Percentiles rank a stretch among this genome's conserved stretches.
Conservation (phyloP, 495 filamentous ascomycete species). For the Penicillium coffeae region DNA sequence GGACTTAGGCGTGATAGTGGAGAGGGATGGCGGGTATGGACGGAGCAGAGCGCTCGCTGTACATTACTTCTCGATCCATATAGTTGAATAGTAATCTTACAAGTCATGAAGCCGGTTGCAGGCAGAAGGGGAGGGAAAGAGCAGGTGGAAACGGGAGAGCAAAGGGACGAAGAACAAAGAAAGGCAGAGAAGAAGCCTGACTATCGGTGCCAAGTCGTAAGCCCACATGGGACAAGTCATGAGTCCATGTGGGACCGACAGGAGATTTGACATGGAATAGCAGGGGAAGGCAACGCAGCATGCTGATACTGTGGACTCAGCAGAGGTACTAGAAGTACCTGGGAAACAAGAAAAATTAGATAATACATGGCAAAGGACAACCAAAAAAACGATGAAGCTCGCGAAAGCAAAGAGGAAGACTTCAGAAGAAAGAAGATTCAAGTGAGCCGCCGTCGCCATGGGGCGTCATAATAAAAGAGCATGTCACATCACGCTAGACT, state of each 20-base stretch:
- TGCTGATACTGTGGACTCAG: background rate
- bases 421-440: background rate
- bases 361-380: background rate
- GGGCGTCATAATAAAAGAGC: background rate
- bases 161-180: background rate
- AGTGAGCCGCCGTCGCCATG: constrained; percentile 5
- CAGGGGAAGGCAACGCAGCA: background rate
- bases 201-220: no score
- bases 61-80: constrained; percentile 13
- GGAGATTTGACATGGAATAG: background rate
- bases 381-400: background rate
- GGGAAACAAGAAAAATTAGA: constrained; percentile 1
- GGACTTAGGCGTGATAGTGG: background rate
- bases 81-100: background rate
- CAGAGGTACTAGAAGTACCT: background rate
- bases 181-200: background rate
- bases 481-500: constrained; percentile 10
- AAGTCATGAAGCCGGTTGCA: background rate
- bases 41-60: constrained; percentile 5
- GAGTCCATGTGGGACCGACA: background rate
- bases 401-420: background rate
- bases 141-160: background rate
- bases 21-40: background rate
- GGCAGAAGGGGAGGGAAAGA: no score
- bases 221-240: background rate